phyloP scores from a whole-genome alignment of 352 stramenopile genomes.

The Phytophthora cajani region DNA sequence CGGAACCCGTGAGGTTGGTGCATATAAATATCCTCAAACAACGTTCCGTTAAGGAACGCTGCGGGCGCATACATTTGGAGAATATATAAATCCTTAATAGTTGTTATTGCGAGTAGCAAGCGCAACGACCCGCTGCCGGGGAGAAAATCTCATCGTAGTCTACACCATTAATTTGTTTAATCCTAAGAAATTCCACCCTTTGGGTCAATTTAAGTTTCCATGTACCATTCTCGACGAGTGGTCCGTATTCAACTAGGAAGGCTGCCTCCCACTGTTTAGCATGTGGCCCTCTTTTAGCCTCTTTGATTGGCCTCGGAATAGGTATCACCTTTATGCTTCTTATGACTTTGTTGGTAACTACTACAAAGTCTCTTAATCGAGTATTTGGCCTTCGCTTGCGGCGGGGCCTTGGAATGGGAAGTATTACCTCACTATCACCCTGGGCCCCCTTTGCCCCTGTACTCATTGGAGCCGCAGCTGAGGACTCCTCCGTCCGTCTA shows the following conservation, averaged over 20 bases:
- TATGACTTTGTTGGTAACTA: neutral
- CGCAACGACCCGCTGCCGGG: neutral
- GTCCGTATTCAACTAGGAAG: neutral
- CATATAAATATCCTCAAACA: neutral
- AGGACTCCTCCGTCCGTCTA: neutral
- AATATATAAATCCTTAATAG: neutral
- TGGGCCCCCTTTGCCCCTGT: neutral
- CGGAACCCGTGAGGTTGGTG: neutral
- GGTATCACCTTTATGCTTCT: constrained; percentile 10
- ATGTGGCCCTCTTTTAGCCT: neutral
- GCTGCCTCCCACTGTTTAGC: neutral
- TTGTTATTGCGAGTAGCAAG: neutral
- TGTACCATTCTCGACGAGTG: neutral
- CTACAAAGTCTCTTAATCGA: neutral
- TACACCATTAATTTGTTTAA: constrained; percentile 4
- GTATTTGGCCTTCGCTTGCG: neutral
- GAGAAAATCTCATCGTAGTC: constrained; percentile 8
- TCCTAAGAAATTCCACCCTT: neutral
- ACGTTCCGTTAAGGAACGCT: neutral
- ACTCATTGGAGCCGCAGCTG: neutral
- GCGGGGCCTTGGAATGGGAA: neutral
- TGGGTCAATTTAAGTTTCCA: neutral
- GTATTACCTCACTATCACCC: neutral
- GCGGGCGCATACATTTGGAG: neutral
- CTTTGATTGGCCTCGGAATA: neutral